Evolutionary conservation across 371 early-diverging fungal genomes (phyloP).

Genomic region (Apophysomyces ossiformis): DNA sequence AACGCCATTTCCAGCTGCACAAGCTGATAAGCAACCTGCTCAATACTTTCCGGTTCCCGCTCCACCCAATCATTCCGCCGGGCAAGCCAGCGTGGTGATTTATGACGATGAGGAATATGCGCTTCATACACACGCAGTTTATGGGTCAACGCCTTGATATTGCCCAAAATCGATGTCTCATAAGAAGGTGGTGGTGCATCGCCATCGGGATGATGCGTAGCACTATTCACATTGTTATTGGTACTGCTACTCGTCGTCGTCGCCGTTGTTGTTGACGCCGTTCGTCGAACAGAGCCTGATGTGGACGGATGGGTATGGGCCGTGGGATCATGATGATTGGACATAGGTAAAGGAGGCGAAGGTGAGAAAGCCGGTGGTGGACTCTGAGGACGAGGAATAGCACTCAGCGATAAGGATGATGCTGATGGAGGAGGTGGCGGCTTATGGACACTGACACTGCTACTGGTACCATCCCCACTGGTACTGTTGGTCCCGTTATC

Average conservation of each 20-base stretch:
- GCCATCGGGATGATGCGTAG: conserved; percentile 14
- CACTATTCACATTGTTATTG: too few relatives aligned
- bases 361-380: conserved; percentile 40
- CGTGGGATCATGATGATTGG: too few relatives aligned
- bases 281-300: background rate
- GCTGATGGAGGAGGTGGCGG: too few relatives aligned
- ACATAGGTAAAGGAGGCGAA: conserved; percentile 11
- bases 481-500: too few relatives aligned
- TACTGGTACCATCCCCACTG: too few relatives aligned
- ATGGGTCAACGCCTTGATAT: conserved; percentile 38
- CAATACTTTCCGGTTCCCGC: conserved; percentile 41
- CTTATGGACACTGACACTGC: too few relatives aligned
- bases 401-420: too few relatives aligned
- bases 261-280: too few relatives aligned
- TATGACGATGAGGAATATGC: conserved; percentile 50
- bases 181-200: conserved; percentile 50
- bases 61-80: conserved; percentile 42
- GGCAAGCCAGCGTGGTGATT: conserved; percentile 53
- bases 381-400: conserved; percentile 17
- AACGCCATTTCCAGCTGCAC: conserved; percentile 55
- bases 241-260: too few relatives aligned
- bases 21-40: conserved; percentile 49
- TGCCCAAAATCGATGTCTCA: conserved; percentile 51
- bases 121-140: conserved; percentile 42
- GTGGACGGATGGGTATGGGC: background rate